Evolutionary conservation across 1,139 yeast species (phyloP).

Genomic region (Pneumocystis oryctolagi): DNA sequence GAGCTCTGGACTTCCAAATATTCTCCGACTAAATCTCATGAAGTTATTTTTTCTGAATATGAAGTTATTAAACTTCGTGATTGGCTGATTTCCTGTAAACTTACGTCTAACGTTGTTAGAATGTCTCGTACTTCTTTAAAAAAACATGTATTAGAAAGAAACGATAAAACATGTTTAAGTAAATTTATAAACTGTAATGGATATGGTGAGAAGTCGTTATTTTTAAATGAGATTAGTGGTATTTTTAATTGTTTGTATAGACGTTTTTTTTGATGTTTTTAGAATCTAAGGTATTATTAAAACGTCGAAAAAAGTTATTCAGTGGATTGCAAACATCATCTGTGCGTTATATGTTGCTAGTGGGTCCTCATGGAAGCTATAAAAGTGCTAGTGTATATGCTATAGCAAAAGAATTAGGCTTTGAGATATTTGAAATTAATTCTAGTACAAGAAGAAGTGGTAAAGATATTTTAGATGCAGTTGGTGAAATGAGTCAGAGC

Average conservation of each 20-base stretch:
- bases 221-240: constrained; percentile 1
- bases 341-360: constrained; percentile 34
- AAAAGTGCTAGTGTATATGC: constrained; percentile 67
- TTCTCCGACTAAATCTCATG: constrained; percentile 1
- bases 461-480: constrained; percentile 47
- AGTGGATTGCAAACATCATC: constrained; percentile 8
- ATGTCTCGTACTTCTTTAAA: not conserved
- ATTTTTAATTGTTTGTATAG: not conserved
- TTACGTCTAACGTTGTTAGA: not conserved
- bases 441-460: constrained; percentile 58
- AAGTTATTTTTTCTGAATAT: constrained; percentile 5
- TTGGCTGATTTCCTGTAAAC: constrained; percentile 7
- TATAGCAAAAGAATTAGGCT: constrained; percentile 45
- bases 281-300: not conserved
- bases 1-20: not conserved
- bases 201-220: not conserved
- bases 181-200: constrained; percentile 1
- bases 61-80: constrained; percentile 3
- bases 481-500: constrained; percentile 73
- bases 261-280: not conserved
- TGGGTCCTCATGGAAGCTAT: constrained; percentile 65
- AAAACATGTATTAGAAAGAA: not conserved
- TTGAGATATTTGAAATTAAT: constrained; percentile 72
- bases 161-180: not conserved
- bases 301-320: not conserved